Percentiles rank a stretch among this genome's conserved stretches.
Evolutionary conservation across 2,329 filamentous ascomycete genomes (phyloP).

Genomic region (Exophiala alcalophila): DNA sequence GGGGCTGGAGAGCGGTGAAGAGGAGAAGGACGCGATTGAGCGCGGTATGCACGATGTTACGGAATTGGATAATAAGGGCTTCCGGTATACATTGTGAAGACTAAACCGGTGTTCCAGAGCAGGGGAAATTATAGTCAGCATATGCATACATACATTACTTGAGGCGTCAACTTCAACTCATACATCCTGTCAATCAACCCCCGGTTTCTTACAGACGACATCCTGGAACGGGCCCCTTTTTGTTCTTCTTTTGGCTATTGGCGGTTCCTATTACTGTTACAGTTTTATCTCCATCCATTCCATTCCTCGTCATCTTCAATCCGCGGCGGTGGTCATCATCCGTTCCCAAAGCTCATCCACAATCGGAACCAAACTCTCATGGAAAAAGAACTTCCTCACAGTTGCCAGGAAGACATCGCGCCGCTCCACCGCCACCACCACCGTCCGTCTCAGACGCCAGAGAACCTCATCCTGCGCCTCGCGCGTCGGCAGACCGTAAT

Average conservation of each 20-base stretch:
- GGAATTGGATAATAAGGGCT: conserved; percentile 55
- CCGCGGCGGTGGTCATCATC: neutral
- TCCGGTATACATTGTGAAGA: conserved; percentile 51
- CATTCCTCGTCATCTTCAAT: neutral
- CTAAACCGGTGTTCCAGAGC: too few relatives aligned
- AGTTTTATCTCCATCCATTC: neutral
- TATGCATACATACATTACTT: too few relatives aligned
- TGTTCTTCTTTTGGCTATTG: neutral
- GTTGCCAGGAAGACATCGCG: neutral
- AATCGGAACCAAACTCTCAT: conserved; percentile 4
- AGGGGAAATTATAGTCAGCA: too few relatives aligned
- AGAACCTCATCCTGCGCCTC: conserved; percentile 1
- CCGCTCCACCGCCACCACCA: neutral
- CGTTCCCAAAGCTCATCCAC: neutral
- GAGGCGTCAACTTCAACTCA: too few relatives aligned
- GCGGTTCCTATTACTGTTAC: neutral
- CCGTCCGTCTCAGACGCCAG: neutral
- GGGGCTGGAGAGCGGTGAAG: conserved; percentile 36
- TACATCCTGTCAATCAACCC: too few relatives aligned
- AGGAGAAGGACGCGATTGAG: conserved; percentile 49
- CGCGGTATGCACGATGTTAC: conserved; percentile 50
- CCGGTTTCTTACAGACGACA: neutral
- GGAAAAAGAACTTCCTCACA: conserved; percentile 5
- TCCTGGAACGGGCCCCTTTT: neutral
- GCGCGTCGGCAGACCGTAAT: conserved; percentile 3